Evolutionary conservation across 139 green algal species (phyloP), one percentile per base, ranked within the genome.

Genomic region (Tetraselmis striata): DNA sequence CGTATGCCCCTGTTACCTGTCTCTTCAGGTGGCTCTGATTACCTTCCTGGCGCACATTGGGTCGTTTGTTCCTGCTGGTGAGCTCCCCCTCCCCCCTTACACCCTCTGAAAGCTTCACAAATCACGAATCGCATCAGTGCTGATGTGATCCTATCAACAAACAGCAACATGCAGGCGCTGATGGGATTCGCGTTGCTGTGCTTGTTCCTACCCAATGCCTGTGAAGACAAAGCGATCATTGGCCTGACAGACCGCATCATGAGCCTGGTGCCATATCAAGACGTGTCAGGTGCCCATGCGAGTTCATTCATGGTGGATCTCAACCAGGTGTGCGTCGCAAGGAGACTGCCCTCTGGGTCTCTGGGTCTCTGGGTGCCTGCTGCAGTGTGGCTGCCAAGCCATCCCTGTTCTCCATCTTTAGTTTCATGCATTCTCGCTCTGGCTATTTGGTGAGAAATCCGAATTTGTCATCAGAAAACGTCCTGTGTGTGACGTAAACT

Each of bases 231-330:
- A 67, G 45, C 45, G 45, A 67, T 67, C 45, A 67, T 67, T 67
- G 45, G 45, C 11, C 45, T 67, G 45, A 67, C 45, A 18, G 45
- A 67, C 18, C 45, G 45, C 45, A 67, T 67, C 5, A 67, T 67
- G 45, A 67, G 45, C 45, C 45, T 67, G 11, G 45, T 67, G 18
- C 45, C 45, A 25, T 67, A 67, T 67, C 45, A 67, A 67, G 45
- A 67, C 18, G 45, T 67, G 45, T 67, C 45, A 67, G 45, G 45
- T 25, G 45, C 45, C 11, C 45, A 67, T 67, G 45, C 45, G 5
- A 67, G 45, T 67, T 67, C 45, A 67, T 67, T 67, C 45, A 67
- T 67, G 45, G 45, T 67, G 45, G 45, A 67, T 67, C 45, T 67
- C 5, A 67, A 67, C 18, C 45, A 67, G 45, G 45, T 67, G 45